Evolutionary conservation across 225 moss, liverwort and hornwort species (phyloP), one percentile per base, ranked within the genome.

Genomic region (Pseudisothecium myosuroides): DNA sequence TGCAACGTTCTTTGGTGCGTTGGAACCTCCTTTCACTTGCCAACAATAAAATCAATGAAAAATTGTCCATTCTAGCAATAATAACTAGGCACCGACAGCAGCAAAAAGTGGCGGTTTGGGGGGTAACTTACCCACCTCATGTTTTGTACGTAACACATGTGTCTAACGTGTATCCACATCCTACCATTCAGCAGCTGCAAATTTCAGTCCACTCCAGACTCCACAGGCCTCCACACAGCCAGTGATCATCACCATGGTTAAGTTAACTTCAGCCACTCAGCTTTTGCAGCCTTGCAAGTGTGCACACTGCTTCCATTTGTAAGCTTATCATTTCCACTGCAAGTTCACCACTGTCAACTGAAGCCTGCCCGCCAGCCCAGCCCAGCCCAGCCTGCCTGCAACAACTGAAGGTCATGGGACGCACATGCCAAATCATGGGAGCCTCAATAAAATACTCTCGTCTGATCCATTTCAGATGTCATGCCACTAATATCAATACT

Each of bases 1-100:
- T 27, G 12, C 1, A 0, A 1, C 1, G 0, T 72, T 43, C 6
- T 28, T 28, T 43, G 10, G 28, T 72, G 28, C 3, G 1, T 28
- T 28, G 43, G 11, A 72, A 43, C 72, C 43, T 43, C 16, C 27
- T 17, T 43, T 17, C 28, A 16, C 16, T 43, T 3, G 3, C 27
- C 43, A 27, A 26, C 1, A 41, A 41, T 1, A 14, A 41, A 43
- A 15, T 9, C 39, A 69, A 43, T 8, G 4, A 13, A 41, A 41
- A 41, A 15, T 71, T 14, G 9, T 26, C 41, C 26, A 23, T 0
- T 69, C 39, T 66, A 17, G 8, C 17, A 32, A 32, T 2, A 63
- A 5, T 16, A 63, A 63, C 8, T 6, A 28, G 14, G 49, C 49
- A 49, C n/a, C n/a, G n/a, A 63, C 63, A 32, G 32, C 17, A 32